These are phyloP conservation scores for Benincasa hispida DNA, from an alignment of 306 rosid species.

Conservation along the genomic window DNA sequence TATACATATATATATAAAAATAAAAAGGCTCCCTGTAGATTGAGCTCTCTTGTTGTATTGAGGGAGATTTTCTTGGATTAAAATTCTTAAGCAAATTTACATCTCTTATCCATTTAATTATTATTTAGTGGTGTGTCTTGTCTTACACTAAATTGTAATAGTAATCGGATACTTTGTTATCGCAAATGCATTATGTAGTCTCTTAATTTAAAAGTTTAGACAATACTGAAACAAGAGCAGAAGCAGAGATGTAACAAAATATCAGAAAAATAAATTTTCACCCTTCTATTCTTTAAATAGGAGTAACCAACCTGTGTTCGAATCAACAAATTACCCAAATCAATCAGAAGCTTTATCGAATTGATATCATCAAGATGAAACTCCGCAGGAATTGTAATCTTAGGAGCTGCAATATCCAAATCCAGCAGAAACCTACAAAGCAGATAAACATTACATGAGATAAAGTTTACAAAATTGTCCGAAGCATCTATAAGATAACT, in stretches of 20 bases:
- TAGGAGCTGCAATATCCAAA: slow-evolving; percentile 97
- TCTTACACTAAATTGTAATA: background rate
- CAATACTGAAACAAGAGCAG: background rate
- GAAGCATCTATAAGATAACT: background rate
- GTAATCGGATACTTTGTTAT: background rate
- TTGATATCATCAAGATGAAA: slow-evolving; percentile 61
- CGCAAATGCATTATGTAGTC: background rate
- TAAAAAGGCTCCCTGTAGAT: too few species aligned
- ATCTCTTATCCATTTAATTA: background rate
- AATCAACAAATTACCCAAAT: slow-evolving; percentile 82
- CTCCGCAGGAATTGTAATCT: slow-evolving; percentile 86
- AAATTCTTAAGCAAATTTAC: too few species aligned
- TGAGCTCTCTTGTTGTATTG: too few species aligned
- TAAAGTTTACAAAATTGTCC: background rate
- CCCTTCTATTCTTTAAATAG: background rate
- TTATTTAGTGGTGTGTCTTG: background rate
- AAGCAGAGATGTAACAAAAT: background rate
- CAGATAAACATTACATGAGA: slow-evolving; percentile 11
- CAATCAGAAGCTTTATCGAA: slow-evolving; percentile 80
- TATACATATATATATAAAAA: too few species aligned
- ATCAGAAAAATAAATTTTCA: background rate
- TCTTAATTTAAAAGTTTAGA: background rate
- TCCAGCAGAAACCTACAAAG: slow-evolving; percentile 73
- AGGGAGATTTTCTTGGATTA: too few species aligned
- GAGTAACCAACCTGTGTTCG: slow-evolving; percentile 50